Conservation (phyloP, 2,329 filamentous ascomycete species). For the Podosphaera leucotricha region DNA sequence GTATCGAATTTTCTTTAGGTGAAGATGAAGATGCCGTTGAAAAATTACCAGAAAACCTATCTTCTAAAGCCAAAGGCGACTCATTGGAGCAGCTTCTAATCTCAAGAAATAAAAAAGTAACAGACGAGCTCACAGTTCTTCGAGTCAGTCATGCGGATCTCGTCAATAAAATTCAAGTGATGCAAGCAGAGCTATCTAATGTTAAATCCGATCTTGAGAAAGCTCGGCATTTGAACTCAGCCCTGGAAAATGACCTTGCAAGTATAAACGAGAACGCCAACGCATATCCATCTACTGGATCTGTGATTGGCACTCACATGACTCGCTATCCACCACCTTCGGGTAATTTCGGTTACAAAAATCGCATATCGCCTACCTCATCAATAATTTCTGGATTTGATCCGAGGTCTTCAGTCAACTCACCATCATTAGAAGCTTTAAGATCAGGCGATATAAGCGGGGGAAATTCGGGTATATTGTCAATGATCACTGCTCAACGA, state of each 20-base stretch:
- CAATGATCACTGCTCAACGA: slow-evolving; percentile 94
- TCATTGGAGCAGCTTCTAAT: slow-evolving; percentile 78
- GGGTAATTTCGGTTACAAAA: slow-evolving; percentile 30
- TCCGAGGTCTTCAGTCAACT: slow-evolving; percentile 30
- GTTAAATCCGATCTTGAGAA: slow-evolving; percentile 74
- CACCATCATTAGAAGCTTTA: slow-evolving; percentile 29
- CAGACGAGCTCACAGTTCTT: slow-evolving; percentile 77
- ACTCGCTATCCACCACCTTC: slow-evolving; percentile 56
- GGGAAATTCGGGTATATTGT: slow-evolving; percentile 67
- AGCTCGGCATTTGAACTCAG: slow-evolving; percentile 62
- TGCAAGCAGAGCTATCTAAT: slow-evolving; percentile 64
- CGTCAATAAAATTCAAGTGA: slow-evolving; percentile 50
- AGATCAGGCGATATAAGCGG: slow-evolving; percentile 40
- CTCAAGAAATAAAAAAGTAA: slow-evolving; percentile 86
- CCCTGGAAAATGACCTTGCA: slow-evolving; percentile 76
- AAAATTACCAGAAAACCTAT: slow-evolving; percentile 21
- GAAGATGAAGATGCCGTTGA: slow-evolving; percentile 46
- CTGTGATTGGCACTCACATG: slow-evolving; percentile 75
- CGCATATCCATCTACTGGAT: slow-evolving; percentile 70
- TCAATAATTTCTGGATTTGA: slow-evolving; percentile 98
- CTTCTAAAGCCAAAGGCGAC: slow-evolving; percentile 41
- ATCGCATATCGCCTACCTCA: slow-evolving; percentile 70
- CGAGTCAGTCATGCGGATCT: slow-evolving; percentile 87
- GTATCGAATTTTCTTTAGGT: slow-evolving; percentile 86
- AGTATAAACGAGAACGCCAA: slow-evolving; percentile 71